Evolutionary conservation across 2,329 filamentous ascomycete genomes (phyloP).

Genomic region (Talaromyces sp.): DNA sequence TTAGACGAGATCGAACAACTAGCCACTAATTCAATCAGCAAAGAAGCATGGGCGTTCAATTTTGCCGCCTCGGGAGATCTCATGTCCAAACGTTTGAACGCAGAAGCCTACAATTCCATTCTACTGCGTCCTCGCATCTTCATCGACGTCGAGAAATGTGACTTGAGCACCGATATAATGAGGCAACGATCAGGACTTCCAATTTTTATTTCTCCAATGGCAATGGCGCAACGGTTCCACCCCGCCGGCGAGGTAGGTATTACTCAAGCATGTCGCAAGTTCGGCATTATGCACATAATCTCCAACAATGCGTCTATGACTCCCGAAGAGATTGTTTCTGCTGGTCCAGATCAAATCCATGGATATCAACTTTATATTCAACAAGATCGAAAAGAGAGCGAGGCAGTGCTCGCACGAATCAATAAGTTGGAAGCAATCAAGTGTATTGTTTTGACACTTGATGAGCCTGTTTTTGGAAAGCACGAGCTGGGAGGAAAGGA

Average conservation of each 20-base stretch:
- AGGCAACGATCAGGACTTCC: constrained; percentile 71
- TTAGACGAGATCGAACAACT: constrained; percentile 83
- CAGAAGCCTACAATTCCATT: constrained; percentile 73
- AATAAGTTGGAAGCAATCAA: constrained; percentile 70
- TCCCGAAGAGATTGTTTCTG: constrained; percentile 81
- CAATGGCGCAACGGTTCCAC: constrained; percentile 84
- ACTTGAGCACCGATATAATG: constrained; percentile 72
- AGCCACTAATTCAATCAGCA: constrained; percentile 73
- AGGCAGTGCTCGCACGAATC: constrained; percentile 74
- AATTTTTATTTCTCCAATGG: constrained; percentile 80
- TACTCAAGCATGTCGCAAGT: constrained; percentile 70
- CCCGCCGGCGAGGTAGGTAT: constrained; percentile 83
- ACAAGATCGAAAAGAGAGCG: constrained; percentile 74
- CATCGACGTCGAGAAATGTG: constrained; percentile 75
- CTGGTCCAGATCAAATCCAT: constrained; percentile 70
- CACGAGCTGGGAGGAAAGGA: constrained; percentile 60
- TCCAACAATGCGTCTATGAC: constrained; percentile 92
- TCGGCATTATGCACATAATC: constrained; percentile 78
- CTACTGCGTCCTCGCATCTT: constrained; percentile 87
- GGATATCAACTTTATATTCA: constrained; percentile 97
- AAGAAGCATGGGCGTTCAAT: constrained; percentile 93
- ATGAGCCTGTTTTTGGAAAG: constrained; percentile 88
- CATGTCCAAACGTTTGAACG: constrained; percentile 75
- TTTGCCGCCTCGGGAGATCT: constrained; percentile 84
- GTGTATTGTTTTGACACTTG: constrained; percentile 83